Base-by-base conservation (phyloP, 257 asterid genomes). In the Datura wrightii region DNA sequence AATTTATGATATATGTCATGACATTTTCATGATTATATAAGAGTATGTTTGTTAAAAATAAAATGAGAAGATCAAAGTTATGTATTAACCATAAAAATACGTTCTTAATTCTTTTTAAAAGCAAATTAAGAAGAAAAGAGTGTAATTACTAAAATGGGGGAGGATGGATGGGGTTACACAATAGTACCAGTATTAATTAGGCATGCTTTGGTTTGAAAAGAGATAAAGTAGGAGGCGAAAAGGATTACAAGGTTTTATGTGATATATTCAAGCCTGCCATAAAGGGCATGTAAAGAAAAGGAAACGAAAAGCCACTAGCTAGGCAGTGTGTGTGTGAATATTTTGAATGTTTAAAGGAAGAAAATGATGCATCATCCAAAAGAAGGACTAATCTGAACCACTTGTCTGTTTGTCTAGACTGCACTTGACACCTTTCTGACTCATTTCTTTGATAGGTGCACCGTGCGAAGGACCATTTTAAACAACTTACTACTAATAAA, bases 371-470 rank as follows among this genome's bases (percentile, higher is more conserved):
- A 31, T 52, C 46, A 52, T 50, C 31, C 46, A 1, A 78, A 82
- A 71, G 42, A 52, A 42, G 79, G 14, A 83, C 14, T 66, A 13
- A 36, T 85, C 91, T 83, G 90, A 88, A 87, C 86, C 80, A 82
- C 44, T 79, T 92, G 95, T 92, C 93, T 90, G 44, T 53, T 88
- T 93, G 94, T 90, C 94, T 80, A 82, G 85, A 83, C 84, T 85
- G 85, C 69, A 85, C 84, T 55, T 55, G 83, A 87, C 93, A 91
- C 84, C 46, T 46, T 66, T 88, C 90, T 85, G 85, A 82, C 86
- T 19, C 48, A 41, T 44, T 78, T 74, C 60, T 84, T 62, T 34
- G 83, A 63, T 85, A 16, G 56, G 79, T 58, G 14, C 42, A 54
- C 41, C 15, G 58, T 11, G 59, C 5, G 46, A 11, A 44, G 83